phyloP scores from a whole-genome alignment of 2,329 filamentous ascomycete species.

The Tolypocladium album region DNA sequence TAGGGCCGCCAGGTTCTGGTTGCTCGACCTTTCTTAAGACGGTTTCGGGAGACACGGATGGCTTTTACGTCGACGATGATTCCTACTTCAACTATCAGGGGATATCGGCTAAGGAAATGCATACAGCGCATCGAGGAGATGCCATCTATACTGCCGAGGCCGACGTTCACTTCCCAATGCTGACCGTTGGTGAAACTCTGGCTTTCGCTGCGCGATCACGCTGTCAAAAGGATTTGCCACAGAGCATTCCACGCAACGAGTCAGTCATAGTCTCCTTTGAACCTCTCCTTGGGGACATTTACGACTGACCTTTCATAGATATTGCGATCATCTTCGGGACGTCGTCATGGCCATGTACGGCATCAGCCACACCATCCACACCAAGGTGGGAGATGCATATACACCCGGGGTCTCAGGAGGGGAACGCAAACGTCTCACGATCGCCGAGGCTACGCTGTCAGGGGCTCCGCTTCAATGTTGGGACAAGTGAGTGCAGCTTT shows the following conservation, averaged over 20 bases:
- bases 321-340: background rate
- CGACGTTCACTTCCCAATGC: conserved; percentile 61
- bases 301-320: background rate
- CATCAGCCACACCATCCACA: background rate
- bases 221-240: background rate
- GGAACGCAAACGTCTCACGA: background rate
- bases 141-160: conserved; percentile 70
- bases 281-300: background rate
- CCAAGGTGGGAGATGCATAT: background rate
- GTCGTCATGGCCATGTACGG: conserved; percentile 1
- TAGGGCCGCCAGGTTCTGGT: background rate
- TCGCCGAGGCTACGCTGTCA: background rate
- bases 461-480: background rate
- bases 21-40: background rate
- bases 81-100: conserved; percentile 1
- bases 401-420: background rate
- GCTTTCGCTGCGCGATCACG: conserved; percentile 54
- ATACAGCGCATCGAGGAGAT: conserved; percentile 32
- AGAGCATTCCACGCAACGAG: background rate
- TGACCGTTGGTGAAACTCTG: conserved; percentile 61
- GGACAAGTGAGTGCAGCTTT: too few relatives aligned
- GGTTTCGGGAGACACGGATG: background rate
- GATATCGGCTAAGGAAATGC: background rate
- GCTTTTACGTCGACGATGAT: background rate
- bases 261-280: background rate